Percentiles rank a stretch among this genome's conserved stretches.
phyloP scores from a whole-genome alignment of 73 alveolate species.

The Paramecium primaurelia region DNA sequence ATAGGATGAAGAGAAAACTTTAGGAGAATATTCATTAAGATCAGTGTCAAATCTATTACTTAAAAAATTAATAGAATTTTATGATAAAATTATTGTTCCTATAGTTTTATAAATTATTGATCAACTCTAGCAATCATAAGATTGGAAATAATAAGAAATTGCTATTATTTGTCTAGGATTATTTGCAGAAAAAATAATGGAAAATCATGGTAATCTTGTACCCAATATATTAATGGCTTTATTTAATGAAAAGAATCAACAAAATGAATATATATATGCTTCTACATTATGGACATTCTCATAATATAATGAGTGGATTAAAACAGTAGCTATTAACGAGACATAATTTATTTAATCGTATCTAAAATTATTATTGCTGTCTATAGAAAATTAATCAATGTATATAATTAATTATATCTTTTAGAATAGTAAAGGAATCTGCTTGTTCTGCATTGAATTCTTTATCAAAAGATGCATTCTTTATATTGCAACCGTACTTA shows the following conservation, averaged over 20 bases:
- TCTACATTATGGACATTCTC: slow-evolving; percentile 39
- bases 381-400: slow-evolving; percentile 11
- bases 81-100: not conserved
- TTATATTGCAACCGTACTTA: slow-evolving; percentile 1
- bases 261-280: slow-evolving; percentile 30
- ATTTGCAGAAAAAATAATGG: not conserved
- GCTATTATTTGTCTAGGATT: not conserved
- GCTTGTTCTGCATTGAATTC: slow-evolving; percentile 18
- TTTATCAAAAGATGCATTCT: not conserved
- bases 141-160: not conserved
- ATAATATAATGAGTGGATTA: slow-evolving; percentile 5
- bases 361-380: not conserved
- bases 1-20: not conserved
- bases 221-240: not conserved
- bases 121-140: not conserved
- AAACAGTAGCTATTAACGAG: not conserved
- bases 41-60: not conserved
- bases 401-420: not conserved
- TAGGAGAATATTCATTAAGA: slow-evolving; percentile 30
- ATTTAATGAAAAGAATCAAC: not conserved
- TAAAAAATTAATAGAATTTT: not conserved
- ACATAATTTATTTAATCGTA: not conserved
- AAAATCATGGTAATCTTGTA: not conserved
- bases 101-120: not conserved
- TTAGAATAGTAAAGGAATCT: slow-evolving; percentile 24